Conservation (phyloP, 208 protist species). For the Leishmania guyanensis region DNA sequence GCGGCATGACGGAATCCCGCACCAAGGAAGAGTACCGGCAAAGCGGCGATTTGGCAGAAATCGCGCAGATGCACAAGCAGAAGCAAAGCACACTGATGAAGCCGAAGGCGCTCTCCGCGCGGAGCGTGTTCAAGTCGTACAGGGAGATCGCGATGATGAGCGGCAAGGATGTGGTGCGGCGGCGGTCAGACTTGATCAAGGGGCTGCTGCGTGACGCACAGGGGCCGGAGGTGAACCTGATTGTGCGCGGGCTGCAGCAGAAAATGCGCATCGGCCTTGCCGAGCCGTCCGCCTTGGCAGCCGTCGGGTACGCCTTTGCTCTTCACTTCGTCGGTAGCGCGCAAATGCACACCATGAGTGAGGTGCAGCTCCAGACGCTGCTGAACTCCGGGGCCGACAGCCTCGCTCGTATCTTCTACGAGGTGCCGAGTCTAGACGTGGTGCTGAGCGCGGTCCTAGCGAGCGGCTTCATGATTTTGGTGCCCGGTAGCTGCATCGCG, state of each 20-base stretch:
- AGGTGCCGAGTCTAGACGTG: slow-evolving; percentile 87
- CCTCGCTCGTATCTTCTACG: slow-evolving; percentile 75
- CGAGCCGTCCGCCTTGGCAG: slow-evolving; percentile 94
- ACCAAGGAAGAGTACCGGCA: slow-evolving; percentile 90
- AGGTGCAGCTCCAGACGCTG: slow-evolving; percentile 64
- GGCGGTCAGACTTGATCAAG: slow-evolving; percentile 94
- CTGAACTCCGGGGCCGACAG: slow-evolving; percentile 62
- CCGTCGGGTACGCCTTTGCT: slow-evolving; percentile 94
- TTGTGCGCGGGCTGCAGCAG: slow-evolving; percentile 96
- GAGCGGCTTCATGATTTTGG: slow-evolving; percentile 78
- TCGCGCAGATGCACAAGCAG: slow-evolving; percentile 91
- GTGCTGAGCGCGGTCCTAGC: slow-evolving; percentile 69
- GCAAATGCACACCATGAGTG: slow-evolving; percentile 38
- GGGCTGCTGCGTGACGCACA: slow-evolving; percentile 90
- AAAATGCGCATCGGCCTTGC: slow-evolving; percentile 98
- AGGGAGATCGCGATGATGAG: slow-evolving; percentile 90
- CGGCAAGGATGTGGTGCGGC: slow-evolving; percentile 90
- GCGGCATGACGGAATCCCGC: slow-evolving; percentile 86
- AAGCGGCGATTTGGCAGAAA: slow-evolving; percentile 95
- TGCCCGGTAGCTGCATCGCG: slow-evolving; percentile 52
- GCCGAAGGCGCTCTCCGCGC: slow-evolving; percentile 91
- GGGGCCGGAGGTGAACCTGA: slow-evolving; percentile 94
- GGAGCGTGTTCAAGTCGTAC: slow-evolving; percentile 89
- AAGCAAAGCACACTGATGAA: slow-evolving; percentile 91
- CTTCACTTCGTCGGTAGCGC: slow-evolving; percentile 64